phyloP scores from a whole-genome alignment of 2,329 filamentous ascomycete genomes.

The Acrocalymma vagum region DNA sequence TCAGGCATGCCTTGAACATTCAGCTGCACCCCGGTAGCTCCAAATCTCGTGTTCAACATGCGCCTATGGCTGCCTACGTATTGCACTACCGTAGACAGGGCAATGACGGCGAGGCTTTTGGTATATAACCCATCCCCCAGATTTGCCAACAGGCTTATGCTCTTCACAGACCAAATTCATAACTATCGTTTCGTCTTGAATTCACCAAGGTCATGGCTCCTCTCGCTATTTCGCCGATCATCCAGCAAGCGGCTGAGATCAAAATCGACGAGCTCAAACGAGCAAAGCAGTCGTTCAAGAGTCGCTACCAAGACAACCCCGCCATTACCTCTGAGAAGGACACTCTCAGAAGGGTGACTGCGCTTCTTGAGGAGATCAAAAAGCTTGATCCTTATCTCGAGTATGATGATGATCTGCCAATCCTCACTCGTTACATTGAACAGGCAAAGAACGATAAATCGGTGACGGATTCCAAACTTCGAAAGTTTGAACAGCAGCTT shows the following conservation, averaged over 20 bases:
- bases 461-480: slow-evolving; percentile 56
- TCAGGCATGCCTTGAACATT: too few species aligned
- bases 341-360: slow-evolving; percentile 38
- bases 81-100: too few species aligned
- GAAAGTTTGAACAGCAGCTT: slow-evolving; percentile 58
- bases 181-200: too few species aligned
- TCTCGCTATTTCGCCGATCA: slow-evolving; percentile 23
- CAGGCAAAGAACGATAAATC: slow-evolving; percentile 64
- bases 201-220: too few species aligned
- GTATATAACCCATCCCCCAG: too few species aligned
- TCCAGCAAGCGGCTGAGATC: slow-evolving; percentile 31
- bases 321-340: slow-evolving; percentile 21
- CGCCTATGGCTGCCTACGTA: too few species aligned
- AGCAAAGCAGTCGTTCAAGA: slow-evolving; percentile 60
- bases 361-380: slow-evolving; percentile 47
- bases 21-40: too few species aligned
- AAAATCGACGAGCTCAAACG: slow-evolving; percentile 66
- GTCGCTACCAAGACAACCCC: slow-evolving; percentile 52
- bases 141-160: too few species aligned
- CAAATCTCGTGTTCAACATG: too few species aligned
- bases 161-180: too few species aligned
- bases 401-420: slow-evolving; percentile 45
- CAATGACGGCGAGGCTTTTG: too few species aligned
- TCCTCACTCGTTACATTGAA: slow-evolving; percentile 61
- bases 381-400: slow-evolving; percentile 44